Base-by-base conservation (phyloP, 2,329 filamentous ascomycete genomes). In the Botrytis deweyae region DNA sequence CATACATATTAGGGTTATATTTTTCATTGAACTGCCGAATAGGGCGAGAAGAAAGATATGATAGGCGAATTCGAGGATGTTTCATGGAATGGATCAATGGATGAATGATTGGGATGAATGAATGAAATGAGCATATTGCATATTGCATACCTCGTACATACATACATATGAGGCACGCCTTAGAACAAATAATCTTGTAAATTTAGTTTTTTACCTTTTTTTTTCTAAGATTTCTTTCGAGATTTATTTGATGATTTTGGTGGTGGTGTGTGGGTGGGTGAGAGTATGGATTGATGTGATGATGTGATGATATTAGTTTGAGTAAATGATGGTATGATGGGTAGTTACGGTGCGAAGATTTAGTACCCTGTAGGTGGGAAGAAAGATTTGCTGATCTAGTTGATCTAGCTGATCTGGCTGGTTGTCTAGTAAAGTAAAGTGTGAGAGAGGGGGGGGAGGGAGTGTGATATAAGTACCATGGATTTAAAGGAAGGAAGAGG, bases 101-200 rank as follows among this genome's bases (percentile, higher is more conserved):
- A 71, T 64, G 69, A 33, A 55, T 58, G 44, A 29, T 46, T 46
- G 44, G 46, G 36, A 71, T 64, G 69, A 42, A 55, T 66, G 44
- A 29, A 55, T 65, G 61, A 62, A 20, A 33, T 33, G n/a, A 55
- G 46, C 40, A 61, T 70, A 29, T 58, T 33, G 46, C 40, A 61
- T 70, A 29, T 58, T 33, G n/a, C 52, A 58, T 49, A 49, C 46
- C 22, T 22, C 46, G 20, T 49, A 40, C 33, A 55, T 69, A 44
- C 66, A 65, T 66, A 46, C 40, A 58, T 58, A 58, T 33, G n/a
- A 58, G 40, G 12, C 22, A 36, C 6, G 18, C 20, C 44, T 49
- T 38, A 25, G 25, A 46, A 58, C 38, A 49, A 66, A 25, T 29
- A 42, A 72, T 33, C 18, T 42, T 72, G 70, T 55, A 66, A 58